These are phyloP conservation scores for Pleurotus tuoliensis DNA, from an alignment of 768 basidiomycete species.

Conservation along the genomic window DNA sequence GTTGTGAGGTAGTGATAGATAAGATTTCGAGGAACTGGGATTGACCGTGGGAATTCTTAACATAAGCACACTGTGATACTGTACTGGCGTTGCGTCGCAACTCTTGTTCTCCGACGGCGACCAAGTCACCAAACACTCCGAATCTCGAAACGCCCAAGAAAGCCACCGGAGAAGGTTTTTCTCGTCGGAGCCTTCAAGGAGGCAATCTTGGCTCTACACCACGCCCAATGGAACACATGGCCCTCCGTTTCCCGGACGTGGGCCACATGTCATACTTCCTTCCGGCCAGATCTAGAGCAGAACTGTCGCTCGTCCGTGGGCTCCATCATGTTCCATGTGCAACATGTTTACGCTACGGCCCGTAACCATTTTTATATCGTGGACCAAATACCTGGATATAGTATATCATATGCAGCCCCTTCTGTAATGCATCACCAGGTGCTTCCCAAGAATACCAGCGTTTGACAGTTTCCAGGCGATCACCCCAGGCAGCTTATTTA, in stretches of 20 bases:
- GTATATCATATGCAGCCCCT: constrained; percentile 6
- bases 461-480: neutral
- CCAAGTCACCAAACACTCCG: neutral
- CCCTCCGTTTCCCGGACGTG: neutral
- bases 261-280: constrained; percentile 5
- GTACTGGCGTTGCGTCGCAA: neutral
- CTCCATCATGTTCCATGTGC: constrained; percentile 5
- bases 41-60: neutral
- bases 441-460: neutral
- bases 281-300: neutral
- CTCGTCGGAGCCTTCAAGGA: neutral
- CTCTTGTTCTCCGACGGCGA: neutral
- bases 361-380: neutral
- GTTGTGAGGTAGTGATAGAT: constrained; percentile 1
- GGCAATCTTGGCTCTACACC: too few species aligned
- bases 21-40: neutral
- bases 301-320: constrained; percentile 1
- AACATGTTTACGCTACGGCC: neutral
- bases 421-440: neutral
- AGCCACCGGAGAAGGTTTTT: neutral
- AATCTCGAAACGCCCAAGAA: neutral
- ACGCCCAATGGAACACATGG: constrained; percentile 5
- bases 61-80: neutral
- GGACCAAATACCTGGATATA: neutral
- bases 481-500: neutral